A percentile compares a stretch with the other conserved stretches of the same genome.
These are phyloP conservation scores for sunflower (Helianthus annuus) DNA, from an alignment of 129 eudicot species.

Conservation along the genomic window DNA sequence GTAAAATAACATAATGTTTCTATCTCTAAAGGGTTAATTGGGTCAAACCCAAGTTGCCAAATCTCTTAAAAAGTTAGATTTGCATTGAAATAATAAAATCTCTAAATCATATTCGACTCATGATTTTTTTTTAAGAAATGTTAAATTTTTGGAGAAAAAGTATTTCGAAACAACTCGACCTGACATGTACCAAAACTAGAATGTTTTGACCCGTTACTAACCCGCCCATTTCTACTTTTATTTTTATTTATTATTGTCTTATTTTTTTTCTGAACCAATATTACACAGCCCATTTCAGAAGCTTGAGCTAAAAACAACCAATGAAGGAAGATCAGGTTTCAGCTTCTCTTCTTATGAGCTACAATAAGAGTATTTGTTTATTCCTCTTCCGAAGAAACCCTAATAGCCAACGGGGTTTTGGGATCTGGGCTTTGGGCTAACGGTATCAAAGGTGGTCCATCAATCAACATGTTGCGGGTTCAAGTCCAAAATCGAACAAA, in stretches of 20 bases:
- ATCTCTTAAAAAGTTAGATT: not conserved
- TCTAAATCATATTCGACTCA: not conserved
- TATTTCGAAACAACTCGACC: not conserved
- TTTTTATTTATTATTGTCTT: not conserved
- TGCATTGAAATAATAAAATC: not conserved
- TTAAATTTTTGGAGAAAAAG: not conserved
- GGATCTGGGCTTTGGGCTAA: not conserved
- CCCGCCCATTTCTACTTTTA: not conserved
- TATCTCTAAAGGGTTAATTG: not conserved
- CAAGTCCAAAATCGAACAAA: not conserved
- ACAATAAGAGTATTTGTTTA: conserved; percentile 45
- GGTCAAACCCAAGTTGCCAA: not conserved
- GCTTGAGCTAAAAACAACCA: conserved; percentile 75
- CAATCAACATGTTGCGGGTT: not conserved
- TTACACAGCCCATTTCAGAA: conserved; percentile 92
- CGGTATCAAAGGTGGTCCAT: not conserved
- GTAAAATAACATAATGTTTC: no score
- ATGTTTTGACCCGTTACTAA: not conserved
- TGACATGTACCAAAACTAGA: not conserved
- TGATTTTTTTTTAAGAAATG: not conserved
- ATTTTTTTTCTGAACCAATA: not conserved
- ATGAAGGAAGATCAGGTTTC: conserved; percentile 75
- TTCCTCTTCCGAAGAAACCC: conserved; percentile 5
- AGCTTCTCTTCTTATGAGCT: conserved; percentile 81
- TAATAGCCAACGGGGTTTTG: not conserved